These are phyloP conservation scores for Mycena amicta DNA, from an alignment of 768 basidiomycete species.

Conservation along the genomic window DNA sequence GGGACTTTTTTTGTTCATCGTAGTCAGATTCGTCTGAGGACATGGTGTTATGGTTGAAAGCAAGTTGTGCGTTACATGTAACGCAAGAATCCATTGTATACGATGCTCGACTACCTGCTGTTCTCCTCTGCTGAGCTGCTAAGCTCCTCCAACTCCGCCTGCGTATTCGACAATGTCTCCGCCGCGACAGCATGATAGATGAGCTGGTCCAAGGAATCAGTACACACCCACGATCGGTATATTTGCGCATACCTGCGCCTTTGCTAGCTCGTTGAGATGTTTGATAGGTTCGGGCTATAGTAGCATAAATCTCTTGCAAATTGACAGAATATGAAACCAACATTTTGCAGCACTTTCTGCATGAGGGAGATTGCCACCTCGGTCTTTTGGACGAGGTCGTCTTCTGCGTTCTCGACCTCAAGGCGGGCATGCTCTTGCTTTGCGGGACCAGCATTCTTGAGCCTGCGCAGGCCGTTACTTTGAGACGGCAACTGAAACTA, in stretches of 20 bases:
- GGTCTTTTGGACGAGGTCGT: slow-evolving; percentile 96
- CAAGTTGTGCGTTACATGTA: no score
- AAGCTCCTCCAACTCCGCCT: slow-evolving; percentile 92
- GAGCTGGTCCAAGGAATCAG: no score
- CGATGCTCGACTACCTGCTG: background rate
- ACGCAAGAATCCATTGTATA: no score
- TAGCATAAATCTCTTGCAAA: no score
- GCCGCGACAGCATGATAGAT: slow-evolving; percentile 56
- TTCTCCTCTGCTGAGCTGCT: slow-evolving; percentile 81
- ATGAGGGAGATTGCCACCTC: slow-evolving; percentile 95
- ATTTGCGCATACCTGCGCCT: no score
- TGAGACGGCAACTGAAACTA: no score
- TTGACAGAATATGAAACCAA: no score
- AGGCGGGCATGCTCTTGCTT: slow-evolving; percentile 91
- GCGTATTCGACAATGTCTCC: slow-evolving; percentile 76
- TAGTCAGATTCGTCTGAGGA: slow-evolving; percentile 18
- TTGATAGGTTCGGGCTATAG: slow-evolving; percentile 94
- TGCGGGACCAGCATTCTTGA: slow-evolving; percentile 75
- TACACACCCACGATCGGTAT: no score
- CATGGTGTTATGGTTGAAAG: slow-evolving; percentile 3
- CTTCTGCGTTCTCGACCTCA: slow-evolving; percentile 91
- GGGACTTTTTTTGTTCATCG: background rate
- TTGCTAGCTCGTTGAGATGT: slow-evolving; percentile 89
- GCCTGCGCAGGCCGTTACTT: no score
- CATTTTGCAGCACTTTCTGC: slow-evolving; percentile 99